Conservation (phyloP, 139 green algal species). For the Asterochloris sp. region DNA sequence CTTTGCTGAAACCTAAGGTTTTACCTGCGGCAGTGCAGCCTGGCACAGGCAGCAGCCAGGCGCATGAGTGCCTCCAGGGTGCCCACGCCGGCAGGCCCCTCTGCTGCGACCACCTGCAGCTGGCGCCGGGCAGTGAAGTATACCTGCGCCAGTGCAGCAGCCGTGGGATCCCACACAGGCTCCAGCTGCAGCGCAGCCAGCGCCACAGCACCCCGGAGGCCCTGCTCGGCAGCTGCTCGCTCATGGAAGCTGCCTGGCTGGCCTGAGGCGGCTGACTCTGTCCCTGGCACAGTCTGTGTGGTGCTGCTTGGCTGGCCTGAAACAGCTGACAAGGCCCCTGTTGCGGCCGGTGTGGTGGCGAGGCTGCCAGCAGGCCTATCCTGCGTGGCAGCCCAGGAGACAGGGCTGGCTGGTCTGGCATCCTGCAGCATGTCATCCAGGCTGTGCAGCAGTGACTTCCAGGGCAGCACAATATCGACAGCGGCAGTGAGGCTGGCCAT, state of each 20-base stretch:
- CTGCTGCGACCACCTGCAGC: not conserved
- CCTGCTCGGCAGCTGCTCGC: slow-evolving; percentile 13
- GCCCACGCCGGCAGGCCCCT: not conserved
- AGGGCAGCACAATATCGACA: not conserved
- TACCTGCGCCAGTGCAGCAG: not conserved
- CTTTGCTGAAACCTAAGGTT: no score
- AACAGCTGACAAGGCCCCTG: not conserved
- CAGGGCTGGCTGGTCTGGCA: not conserved
- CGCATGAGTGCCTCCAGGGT: slow-evolving; percentile 23
- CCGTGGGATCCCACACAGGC: slow-evolving; percentile 1
- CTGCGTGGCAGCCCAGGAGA: not conserved
- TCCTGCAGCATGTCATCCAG: not conserved
- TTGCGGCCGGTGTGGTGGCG: not conserved
- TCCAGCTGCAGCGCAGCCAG: slow-evolving; percentile 24
- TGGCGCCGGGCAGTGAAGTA: no score
- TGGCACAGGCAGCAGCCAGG: slow-evolving; percentile 24
- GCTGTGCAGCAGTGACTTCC: not conserved
- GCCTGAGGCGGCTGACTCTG: not conserved
- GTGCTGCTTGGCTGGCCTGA: not conserved
- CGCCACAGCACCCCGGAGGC: slow-evolving; percentile 10
- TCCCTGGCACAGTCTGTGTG: not conserved
- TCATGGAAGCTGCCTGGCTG: not conserved
- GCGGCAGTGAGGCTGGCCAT: not conserved
- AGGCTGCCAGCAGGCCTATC: not conserved
- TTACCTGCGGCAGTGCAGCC: slow-evolving; percentile 20